These are phyloP conservation scores for Scenedesmus sp. DNA, from an alignment of 163 green algal species.

Conservation along the genomic window DNA sequence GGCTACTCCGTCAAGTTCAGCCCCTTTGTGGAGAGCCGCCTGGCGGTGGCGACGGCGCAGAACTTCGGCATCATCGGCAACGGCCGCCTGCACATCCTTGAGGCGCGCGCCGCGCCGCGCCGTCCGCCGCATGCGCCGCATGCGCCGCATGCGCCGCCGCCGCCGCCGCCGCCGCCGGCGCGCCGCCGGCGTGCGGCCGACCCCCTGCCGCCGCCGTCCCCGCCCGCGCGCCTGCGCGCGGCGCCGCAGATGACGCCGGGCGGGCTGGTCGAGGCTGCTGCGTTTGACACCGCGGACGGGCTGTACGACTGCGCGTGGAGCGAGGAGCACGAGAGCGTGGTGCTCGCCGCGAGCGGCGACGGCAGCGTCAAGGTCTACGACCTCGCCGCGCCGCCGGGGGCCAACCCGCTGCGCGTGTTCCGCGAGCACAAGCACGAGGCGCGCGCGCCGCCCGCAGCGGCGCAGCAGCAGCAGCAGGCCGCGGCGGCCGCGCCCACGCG, in stretches of 20 bases:
- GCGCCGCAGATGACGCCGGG: conserved; percentile 67
- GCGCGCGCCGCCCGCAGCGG: background rate
- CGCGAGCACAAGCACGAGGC: conserved; percentile 94
- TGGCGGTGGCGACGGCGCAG: conserved; percentile 93
- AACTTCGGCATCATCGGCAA: conserved; percentile 99
- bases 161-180: background rate
- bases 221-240: background rate
- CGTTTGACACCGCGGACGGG: conserved; percentile 94
- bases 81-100: conserved; percentile 90
- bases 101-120: conserved; percentile 57
- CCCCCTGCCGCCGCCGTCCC: background rate
- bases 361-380: conserved; percentile 97
- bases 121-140: background rate
- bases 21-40: conserved; percentile 83
- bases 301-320: conserved; percentile 96
- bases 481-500: background rate
- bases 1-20: conserved; percentile 90
- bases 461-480: background rate
- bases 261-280: conserved; percentile 72
- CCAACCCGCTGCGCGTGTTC: conserved; percentile 90
- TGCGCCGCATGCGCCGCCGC: no score
- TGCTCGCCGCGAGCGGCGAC: conserved; percentile 90
- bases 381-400: conserved; percentile 74
- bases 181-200: background rate
- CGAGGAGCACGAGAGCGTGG: conserved; percentile 96